Base-by-base conservation (phyloP, 257 asterid genomes). In the Scutellaria baicalensis region DNA sequence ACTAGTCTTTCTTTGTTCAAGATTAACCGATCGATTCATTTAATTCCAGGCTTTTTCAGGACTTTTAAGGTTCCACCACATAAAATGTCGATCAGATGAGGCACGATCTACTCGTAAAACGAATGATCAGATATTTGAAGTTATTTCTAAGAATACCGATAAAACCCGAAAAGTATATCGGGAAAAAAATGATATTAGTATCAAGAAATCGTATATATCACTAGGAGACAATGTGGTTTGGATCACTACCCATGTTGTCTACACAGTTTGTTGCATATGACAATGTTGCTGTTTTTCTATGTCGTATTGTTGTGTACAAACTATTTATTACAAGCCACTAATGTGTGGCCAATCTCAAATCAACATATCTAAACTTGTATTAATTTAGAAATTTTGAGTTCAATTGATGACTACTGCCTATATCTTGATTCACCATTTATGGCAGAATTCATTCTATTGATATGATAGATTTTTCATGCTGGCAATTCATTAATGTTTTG, bases 351-450 rank as follows among this genome's bases (percentile, higher is more conserved):
- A n/a, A 52, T 14, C 52, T 54, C 62, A 52, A 51, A 20, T 14
- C 49, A 55, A 20, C 49, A 57, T 3, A 58, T 13, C 4, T 27
- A 27, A 27, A 55, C 63, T 6, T 38, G 63, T 57, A 54, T 64
- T 55, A 23, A 40, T 69, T 76, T 48, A 9, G 58, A 40, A 6
- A 62, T 27, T 27, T 27, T 27, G 38, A 52, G 64, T 21, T 14
- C 44, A 36, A 56, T 45, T 44, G 10, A 77, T 42, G 12, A 38
- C 44, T 47, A 51, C 47, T 50, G 70, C 39, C 9, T 58, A 36
- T 59, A 62, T 63, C 18, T 31, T 70, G 80, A 70, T 75, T 70
- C 80, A 51, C 58, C 78, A 70, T 51, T 50, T 47, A 64, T 35
- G 67, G 69, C 83, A 49, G 56, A 48, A 75, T 42, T 64, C 51